These are phyloP conservation scores for Suillus occidentalis DNA, from an alignment of 768 basidiomycete genomes.

Conservation along the genomic window DNA sequence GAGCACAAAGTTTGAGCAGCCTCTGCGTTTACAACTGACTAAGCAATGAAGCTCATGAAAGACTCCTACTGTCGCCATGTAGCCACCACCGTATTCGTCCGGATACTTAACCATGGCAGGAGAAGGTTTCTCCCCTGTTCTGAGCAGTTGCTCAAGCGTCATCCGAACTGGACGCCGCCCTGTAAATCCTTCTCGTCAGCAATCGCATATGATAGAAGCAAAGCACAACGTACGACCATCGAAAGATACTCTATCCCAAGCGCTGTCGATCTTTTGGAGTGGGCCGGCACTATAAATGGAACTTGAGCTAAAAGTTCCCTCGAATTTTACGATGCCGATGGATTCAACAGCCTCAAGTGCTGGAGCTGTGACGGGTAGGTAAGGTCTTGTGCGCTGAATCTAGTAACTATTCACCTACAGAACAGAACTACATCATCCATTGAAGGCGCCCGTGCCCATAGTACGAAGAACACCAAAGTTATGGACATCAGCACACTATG, in stretches of 20 bases:
- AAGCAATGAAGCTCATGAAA: conserved; percentile 15
- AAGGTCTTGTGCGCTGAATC: not conserved
- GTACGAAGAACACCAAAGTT: conserved; percentile 5
- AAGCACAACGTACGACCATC: not conserved
- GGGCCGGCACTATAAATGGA: conserved; percentile 8
- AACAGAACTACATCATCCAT: not conserved
- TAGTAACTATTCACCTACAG: not conserved
- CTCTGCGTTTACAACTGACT: not conserved
- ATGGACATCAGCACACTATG: conserved; percentile 1
- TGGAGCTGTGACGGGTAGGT: conserved; percentile 7
- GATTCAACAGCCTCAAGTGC: conserved; percentile 11
- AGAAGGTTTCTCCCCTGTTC: conserved; percentile 5
- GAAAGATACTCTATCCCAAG: conserved; percentile 1
- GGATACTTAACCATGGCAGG: conserved; percentile 7
- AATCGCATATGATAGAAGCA: not conserved
- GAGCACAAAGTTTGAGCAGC: not conserved
- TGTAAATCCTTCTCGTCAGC: not conserved
- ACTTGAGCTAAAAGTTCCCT: not conserved
- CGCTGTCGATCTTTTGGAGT: conserved; percentile 11
- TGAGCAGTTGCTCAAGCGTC: conserved; percentile 11
- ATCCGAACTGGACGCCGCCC: conserved; percentile 12
- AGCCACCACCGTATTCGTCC: conserved; percentile 16
- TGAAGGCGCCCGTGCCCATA: conserved; percentile 7
- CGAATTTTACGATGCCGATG: conserved; percentile 8
- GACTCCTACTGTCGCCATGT: conserved; percentile 13